Conservation (phyloP, 352 stramenopile species). For the Phytophthora hibernalis region DNA sequence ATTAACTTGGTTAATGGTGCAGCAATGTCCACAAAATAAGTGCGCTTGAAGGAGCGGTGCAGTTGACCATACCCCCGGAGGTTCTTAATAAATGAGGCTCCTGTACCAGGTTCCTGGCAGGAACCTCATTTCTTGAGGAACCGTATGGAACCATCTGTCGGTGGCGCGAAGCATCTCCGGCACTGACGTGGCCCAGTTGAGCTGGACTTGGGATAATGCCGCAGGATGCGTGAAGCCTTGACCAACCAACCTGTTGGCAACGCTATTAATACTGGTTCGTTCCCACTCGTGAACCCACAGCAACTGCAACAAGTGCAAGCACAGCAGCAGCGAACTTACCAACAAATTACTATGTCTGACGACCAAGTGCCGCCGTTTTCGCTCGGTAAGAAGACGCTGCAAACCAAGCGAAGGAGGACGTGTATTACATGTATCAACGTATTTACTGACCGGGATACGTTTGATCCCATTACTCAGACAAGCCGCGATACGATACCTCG, state of each 20-base stretch:
- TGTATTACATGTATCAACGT: not conserved
- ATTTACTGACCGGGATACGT: not conserved
- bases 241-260: slow-evolving; percentile 19
- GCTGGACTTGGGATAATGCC: slow-evolving; percentile 19
- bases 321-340: not conserved
- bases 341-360: slow-evolving; percentile 32
- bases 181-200: slow-evolving; percentile 30
- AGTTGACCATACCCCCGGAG: too few relatives aligned
- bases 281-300: slow-evolving; percentile 32
- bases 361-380: slow-evolving; percentile 46
- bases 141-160: slow-evolving; percentile 14
- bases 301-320: slow-evolving; percentile 24
- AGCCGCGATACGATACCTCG: slow-evolving; percentile 84
- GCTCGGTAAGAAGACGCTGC: slow-evolving; percentile 27
- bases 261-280: not conserved
- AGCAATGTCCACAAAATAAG: not conserved
- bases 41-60: too few relatives aligned
- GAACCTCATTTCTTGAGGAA: too few relatives aligned
- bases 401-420: not conserved
- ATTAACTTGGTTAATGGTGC: not conserved
- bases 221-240: slow-evolving; percentile 18
- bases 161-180: slow-evolving; percentile 28
- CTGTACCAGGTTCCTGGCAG: too few relatives aligned
- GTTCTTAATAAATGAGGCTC: too few relatives aligned
- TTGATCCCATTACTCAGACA: slow-evolving; percentile 40